These are phyloP conservation scores for Spinacia oleracea DNA, from an alignment of 179 eudicot genomes.

Conservation along the genomic window DNA sequence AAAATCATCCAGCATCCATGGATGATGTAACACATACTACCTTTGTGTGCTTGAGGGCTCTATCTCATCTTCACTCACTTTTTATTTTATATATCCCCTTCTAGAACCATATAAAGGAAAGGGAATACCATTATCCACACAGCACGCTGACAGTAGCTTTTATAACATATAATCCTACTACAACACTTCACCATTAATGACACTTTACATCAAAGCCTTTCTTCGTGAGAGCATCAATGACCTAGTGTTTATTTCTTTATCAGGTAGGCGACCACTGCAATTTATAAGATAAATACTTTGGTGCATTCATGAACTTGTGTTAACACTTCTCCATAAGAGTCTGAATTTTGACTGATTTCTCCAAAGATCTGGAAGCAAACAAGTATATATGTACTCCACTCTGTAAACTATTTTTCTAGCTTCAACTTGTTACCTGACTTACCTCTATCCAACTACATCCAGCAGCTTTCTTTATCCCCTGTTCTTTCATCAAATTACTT, in stretches of 20 bases:
- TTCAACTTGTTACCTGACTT: slow-evolving; percentile 28
- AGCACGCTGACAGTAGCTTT: background rate
- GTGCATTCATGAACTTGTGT: background rate
- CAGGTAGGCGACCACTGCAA: background rate
- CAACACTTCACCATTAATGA: background rate
- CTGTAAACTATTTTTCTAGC: slow-evolving; percentile 2
- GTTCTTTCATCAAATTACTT: slow-evolving; percentile 48
- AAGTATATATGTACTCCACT: background rate
- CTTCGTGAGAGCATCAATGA: background rate
- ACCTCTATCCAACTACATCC: slow-evolving; percentile 66
- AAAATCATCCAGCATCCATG: background rate
- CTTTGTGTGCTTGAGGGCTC: background rate
- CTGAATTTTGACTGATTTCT: background rate
- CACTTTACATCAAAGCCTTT: background rate
- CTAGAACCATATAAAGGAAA: background rate
- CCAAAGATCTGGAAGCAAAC: background rate
- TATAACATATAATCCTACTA: background rate
- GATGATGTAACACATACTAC: background rate
- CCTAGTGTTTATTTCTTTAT: background rate
- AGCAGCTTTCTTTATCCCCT: slow-evolving; percentile 57
- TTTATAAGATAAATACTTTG: background rate
- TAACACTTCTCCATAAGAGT: background rate
- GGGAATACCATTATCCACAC: background rate
- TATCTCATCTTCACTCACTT: background rate
- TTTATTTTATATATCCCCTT: background rate